Percentiles rank a stretch among this genome's conserved stretches.
Conservation (phyloP, 2,329 filamentous ascomycete species). For the Pezicula carpinea region DNA sequence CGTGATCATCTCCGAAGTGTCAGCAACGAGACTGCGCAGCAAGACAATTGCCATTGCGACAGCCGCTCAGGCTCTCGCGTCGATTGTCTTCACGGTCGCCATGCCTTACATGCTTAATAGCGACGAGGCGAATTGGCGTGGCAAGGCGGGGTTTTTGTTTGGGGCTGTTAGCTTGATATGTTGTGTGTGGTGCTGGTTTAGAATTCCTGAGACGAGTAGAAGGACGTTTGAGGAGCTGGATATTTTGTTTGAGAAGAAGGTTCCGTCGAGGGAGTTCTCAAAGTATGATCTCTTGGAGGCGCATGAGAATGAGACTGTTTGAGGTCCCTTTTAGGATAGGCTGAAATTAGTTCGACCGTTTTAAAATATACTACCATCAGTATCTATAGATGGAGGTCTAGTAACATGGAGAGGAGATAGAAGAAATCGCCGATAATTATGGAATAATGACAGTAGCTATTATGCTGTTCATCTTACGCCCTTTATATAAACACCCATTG, state of each 20-base stretch:
- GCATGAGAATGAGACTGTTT: not conserved
- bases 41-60: slow-evolving; percentile 25
- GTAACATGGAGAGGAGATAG: no score
- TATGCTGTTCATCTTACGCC: no score
- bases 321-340: no score
- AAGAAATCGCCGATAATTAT: no score
- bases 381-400: no score
- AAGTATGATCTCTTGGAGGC: slow-evolving; percentile 6
- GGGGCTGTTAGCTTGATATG: slow-evolving; percentile 33
- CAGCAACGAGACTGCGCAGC: slow-evolving; percentile 30
- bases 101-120: slow-evolving; percentile 39
- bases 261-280: slow-evolving; percentile 25
- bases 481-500: no score
- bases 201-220: slow-evolving; percentile 36
- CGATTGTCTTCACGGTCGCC: slow-evolving; percentile 27
- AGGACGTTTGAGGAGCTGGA: slow-evolving; percentile 41
- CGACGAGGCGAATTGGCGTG: slow-evolving; percentile 42
- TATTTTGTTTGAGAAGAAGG: slow-evolving; percentile 33
- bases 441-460: no score
- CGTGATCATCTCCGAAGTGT: slow-evolving; percentile 29
- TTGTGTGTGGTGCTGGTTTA: slow-evolving; percentile 33
- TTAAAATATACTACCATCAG: no score
- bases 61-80: slow-evolving; percentile 29
- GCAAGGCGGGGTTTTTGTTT: slow-evolving; percentile 41
- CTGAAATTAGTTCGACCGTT: no score